A percentile compares a stretch with the other conserved stretches of the same genome.
These are phyloP conservation scores for Bondarzewia mesenterica DNA, from an alignment of 1,284 basidiomycete genomes.

Conservation along the genomic window DNA sequence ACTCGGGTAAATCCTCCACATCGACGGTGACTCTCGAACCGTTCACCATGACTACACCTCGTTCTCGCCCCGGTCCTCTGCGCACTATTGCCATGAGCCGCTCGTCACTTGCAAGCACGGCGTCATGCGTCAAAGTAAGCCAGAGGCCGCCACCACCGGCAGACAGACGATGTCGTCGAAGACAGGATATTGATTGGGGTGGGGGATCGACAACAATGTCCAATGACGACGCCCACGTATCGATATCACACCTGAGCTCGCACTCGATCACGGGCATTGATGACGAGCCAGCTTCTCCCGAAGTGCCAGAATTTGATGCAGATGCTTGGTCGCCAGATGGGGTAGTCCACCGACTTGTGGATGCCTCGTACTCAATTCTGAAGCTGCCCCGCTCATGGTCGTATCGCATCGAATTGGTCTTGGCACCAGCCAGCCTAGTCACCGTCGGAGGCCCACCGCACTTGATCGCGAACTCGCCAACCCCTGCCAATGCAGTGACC, in stretches of 20 bases:
- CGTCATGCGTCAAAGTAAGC: slow-evolving; percentile 89
- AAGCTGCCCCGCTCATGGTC: slow-evolving; percentile 84
- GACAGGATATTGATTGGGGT: slow-evolving; percentile 75
- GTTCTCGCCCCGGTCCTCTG: slow-evolving; percentile 61
- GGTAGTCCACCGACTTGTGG: slow-evolving; percentile 40
- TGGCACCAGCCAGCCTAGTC: slow-evolving; percentile 79
- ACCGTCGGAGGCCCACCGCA: slow-evolving; percentile 88
- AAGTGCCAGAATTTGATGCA: slow-evolving; percentile 1
- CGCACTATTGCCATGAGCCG: slow-evolving; percentile 70
- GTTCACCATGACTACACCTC: slow-evolving; percentile 82
- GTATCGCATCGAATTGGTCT: slow-evolving; percentile 68
- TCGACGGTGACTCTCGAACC: slow-evolving; percentile 86
- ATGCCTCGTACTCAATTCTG: slow-evolving; percentile 80
- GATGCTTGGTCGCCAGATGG: slow-evolving; percentile 9
- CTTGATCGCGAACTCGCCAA: slow-evolving; percentile 93
- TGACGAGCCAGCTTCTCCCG: neutral
- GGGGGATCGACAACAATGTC: slow-evolving; percentile 95
- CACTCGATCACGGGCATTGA: slow-evolving; percentile 71
- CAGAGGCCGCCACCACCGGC: slow-evolving; percentile 91
- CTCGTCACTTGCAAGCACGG: slow-evolving; percentile 69
- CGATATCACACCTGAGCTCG: slow-evolving; percentile 90
- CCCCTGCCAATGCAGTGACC: slow-evolving; percentile 79
- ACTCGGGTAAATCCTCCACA: slow-evolving; percentile 82
- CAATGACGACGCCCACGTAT: slow-evolving; percentile 83
- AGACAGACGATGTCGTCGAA: slow-evolving; percentile 84